Evolutionary conservation across 768 basidiomycete genomes (phyloP).

Genomic region (Fistulinella prunicolor): DNA sequence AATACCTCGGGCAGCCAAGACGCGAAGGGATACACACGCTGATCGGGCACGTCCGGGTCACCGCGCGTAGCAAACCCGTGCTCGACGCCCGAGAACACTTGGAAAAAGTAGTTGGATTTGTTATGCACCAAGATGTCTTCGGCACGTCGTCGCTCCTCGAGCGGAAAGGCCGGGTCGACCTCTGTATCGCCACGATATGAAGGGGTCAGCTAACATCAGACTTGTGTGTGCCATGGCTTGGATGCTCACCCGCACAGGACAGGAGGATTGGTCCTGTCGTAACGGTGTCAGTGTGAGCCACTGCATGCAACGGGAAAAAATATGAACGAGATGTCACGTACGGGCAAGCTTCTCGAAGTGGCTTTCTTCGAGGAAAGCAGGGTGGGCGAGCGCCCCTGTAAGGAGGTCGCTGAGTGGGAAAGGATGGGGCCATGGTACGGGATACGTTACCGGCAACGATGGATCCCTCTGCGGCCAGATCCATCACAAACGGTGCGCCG

Average conservation of each 20-base stretch:
- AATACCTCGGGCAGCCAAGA: neutral
- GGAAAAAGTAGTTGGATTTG: constrained; percentile 50
- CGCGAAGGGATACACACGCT: constrained; percentile 15
- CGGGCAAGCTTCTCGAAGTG: constrained; percentile 49
- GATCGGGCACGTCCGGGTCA: constrained; percentile 9
- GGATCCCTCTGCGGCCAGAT: constrained; percentile 41
- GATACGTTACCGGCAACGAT: constrained; percentile 41
- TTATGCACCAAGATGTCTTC: constrained; percentile 51
- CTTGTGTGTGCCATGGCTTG: neutral
- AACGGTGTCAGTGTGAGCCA: neutral
- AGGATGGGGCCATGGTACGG: no score
- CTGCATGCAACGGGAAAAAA: no score
- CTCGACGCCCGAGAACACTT: constrained; percentile 47
- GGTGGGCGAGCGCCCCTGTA: constrained; percentile 50
- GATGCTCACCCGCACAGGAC: constrained; percentile 21
- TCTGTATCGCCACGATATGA: no score
- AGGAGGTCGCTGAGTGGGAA: neutral
- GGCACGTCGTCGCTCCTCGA: constrained; percentile 47
- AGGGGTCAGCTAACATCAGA: neutral
- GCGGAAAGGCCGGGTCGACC: constrained; percentile 48
- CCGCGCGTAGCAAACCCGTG: constrained; percentile 25
- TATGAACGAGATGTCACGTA: constrained; percentile 32
- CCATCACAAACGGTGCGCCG: constrained; percentile 48
- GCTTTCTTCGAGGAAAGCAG: constrained; percentile 47
- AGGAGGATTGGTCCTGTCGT: constrained; percentile 19